These are phyloP conservation scores for Helicocarpus griseus DNA, from an alignment of 2,329 filamentous ascomycete genomes.

Conservation along the genomic window DNA sequence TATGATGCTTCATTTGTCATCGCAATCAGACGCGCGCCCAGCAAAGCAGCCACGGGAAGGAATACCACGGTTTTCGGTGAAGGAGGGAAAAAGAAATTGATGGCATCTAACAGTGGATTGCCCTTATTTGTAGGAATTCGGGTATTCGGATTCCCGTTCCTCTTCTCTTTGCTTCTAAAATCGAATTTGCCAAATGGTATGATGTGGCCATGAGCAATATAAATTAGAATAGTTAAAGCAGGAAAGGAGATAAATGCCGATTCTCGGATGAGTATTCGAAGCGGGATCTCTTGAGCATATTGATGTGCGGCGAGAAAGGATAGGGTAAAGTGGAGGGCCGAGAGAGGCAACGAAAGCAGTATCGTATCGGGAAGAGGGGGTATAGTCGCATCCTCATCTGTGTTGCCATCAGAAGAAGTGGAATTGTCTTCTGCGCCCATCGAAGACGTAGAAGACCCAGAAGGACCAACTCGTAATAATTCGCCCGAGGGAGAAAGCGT, in stretches of 20 bases:
- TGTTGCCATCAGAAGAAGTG: slow-evolving; percentile 3
- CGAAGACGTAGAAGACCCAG: slow-evolving; percentile 4
- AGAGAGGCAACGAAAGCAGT: slow-evolving; percentile 33
- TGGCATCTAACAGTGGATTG: slow-evolving; percentile 14
- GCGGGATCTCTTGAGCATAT: slow-evolving; percentile 31
- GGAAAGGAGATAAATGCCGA: slow-evolving; percentile 33
- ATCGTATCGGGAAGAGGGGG: slow-evolving; percentile 35
- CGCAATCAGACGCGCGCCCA: slow-evolving; percentile 70
- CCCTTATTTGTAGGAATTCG: slow-evolving; percentile 3
- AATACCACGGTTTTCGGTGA: slow-evolving; percentile 24
- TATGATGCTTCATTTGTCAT: slow-evolving; percentile 74
- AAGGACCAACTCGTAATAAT: slow-evolving; percentile 15
- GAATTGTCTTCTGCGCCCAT: slow-evolving; percentile 8
- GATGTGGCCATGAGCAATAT: slow-evolving; percentile 37
- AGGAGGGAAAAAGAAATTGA: slow-evolving; percentile 26
- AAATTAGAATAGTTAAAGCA: slow-evolving; percentile 33
- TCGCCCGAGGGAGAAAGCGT: slow-evolving; percentile 15
- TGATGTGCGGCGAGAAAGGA: slow-evolving; percentile 38
- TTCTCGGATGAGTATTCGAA: slow-evolving; percentile 24
- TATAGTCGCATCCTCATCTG: slow-evolving; percentile 15
- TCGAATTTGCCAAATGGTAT: slow-evolving; percentile 19
- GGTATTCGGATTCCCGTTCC: not conserved
- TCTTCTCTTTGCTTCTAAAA: not conserved
- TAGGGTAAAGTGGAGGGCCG: slow-evolving; percentile 36
- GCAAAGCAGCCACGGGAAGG: slow-evolving; percentile 22